A percentile compares a stretch with the other conserved stretches of the same genome.
Evolutionary conservation across 2,329 filamentous ascomycete species (phyloP).

Genomic region (Neofusicoccum sp.): DNA sequence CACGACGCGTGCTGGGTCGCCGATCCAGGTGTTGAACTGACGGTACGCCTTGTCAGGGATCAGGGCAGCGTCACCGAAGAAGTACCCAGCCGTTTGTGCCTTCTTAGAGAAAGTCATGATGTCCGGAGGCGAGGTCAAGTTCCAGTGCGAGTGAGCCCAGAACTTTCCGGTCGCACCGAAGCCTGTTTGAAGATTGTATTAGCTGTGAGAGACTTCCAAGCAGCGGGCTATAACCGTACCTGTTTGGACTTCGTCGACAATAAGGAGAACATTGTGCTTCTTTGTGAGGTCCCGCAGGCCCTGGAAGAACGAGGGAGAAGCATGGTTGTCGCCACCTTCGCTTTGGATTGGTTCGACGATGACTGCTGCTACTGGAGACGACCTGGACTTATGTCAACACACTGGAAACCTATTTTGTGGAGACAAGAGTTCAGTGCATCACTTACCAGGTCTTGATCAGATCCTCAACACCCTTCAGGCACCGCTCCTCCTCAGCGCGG

Average conservation of each 20-base stretch:
- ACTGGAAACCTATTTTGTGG: slow-evolving; percentile 41
- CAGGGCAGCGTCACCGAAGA: slow-evolving; percentile 78
- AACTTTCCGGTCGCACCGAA: slow-evolving; percentile 89
- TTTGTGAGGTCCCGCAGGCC: slow-evolving; percentile 78
- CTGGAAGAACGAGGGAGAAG: slow-evolving; percentile 82
- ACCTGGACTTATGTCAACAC: too few relatives aligned
- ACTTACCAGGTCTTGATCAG: slow-evolving; percentile 63
- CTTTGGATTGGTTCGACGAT: slow-evolving; percentile 91
- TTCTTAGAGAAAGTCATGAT: slow-evolving; percentile 97
- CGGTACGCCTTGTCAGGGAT: slow-evolving; percentile 91
- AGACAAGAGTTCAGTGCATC: slow-evolving; percentile 78
- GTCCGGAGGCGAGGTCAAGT: slow-evolving; percentile 76
- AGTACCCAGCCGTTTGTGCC: slow-evolving; percentile 91
- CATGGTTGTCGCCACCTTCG: slow-evolving; percentile 94
- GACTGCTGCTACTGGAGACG: slow-evolving; percentile 37
- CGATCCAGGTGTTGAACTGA: slow-evolving; percentile 98
- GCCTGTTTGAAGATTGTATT: too few relatives aligned
- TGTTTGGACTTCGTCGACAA: slow-evolving; percentile 93
- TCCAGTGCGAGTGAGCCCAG: slow-evolving; percentile 97
- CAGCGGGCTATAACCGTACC: slow-evolving; percentile 50
- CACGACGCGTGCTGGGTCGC: slow-evolving; percentile 81
- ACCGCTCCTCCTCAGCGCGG: slow-evolving; percentile 75
- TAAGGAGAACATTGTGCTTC: slow-evolving; percentile 77
- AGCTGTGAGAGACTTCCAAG: too few relatives aligned
- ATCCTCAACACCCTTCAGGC: slow-evolving; percentile 80